A percentile compares a stretch with the other conserved stretches of the same genome.
These are phyloP conservation scores for Hortiboletus flavorubellus DNA, from an alignment of 768 basidiomycete genomes.

Conservation along the genomic window DNA sequence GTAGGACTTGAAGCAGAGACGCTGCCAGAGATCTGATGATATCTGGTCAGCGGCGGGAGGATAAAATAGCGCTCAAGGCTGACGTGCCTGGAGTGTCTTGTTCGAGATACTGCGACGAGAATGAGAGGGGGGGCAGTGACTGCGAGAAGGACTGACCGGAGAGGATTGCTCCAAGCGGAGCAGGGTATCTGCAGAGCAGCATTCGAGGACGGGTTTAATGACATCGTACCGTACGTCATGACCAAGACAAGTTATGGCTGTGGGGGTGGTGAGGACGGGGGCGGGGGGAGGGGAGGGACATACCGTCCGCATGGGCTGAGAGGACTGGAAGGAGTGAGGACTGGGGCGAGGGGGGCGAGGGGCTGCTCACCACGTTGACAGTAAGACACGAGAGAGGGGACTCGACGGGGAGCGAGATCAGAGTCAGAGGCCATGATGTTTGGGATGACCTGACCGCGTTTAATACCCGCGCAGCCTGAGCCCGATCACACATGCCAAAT, in stretches of 20 bases:
- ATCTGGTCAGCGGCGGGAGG: conserved; percentile 4
- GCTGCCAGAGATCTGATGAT: conserved; percentile 62
- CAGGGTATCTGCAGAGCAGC: conserved; percentile 69
- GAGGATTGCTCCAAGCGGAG: conserved; percentile 64
- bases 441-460: conserved; percentile 7
- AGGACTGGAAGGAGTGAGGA: conserved; percentile 44
- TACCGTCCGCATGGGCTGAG: conserved; percentile 58
- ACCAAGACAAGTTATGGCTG: conserved; percentile 66
- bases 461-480: conserved; percentile 1
- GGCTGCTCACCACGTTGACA: conserved; percentile 67
- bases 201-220: conserved; percentile 70
- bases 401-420: conserved; percentile 36
- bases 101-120: conserved; percentile 44
- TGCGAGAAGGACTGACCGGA: conserved; percentile 48
- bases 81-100: conserved; percentile 52
- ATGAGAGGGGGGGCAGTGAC: conserved; percentile 13
- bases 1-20: conserved; percentile 59
- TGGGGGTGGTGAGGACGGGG: conserved; percentile 2
- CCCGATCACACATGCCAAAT: conserved; percentile 18
- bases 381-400: conserved; percentile 62
- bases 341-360: not conserved
- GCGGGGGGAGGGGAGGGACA: conserved; percentile 18
- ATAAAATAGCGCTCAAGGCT: not conserved
- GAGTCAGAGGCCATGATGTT: conserved; percentile 30
- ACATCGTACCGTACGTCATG: conserved; percentile 57